A percentile compares a stretch with the other conserved stretches of the same genome.
phyloP scores from a whole-genome alignment of 2,329 filamentous ascomycete genomes.

The Neoascochyta sp. region DNA sequence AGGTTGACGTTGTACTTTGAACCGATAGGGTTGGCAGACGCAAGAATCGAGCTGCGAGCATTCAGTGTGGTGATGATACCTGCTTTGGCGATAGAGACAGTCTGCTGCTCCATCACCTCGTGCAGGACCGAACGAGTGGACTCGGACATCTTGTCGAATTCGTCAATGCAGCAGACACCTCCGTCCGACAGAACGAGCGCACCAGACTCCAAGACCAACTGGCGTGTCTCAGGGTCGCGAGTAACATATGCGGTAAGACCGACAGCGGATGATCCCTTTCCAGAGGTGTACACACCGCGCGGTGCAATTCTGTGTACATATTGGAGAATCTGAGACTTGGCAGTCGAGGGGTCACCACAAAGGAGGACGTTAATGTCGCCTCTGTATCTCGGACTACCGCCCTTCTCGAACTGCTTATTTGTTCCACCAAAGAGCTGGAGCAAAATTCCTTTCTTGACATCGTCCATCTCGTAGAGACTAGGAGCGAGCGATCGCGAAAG shows the following conservation, averaged over 20 bases:
- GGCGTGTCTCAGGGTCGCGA: constrained; percentile 68
- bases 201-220: constrained; percentile 71
- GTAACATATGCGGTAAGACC: constrained; percentile 76
- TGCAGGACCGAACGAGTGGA: constrained; percentile 69
- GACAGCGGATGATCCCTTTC: constrained; percentile 71
- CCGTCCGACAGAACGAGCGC: constrained; percentile 71
- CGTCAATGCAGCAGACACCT: constrained; percentile 74
- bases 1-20: constrained; percentile 96
- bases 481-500: constrained; percentile 86
- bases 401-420: constrained; percentile 97
- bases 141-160: constrained; percentile 78
- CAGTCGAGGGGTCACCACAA: constrained; percentile 93
- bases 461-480: constrained; percentile 96
- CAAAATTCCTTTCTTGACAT: constrained; percentile 97
- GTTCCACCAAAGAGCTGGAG: constrained; percentile 95
- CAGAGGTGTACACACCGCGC: constrained; percentile 73
- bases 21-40: constrained; percentile 95
- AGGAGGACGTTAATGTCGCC: constrained; percentile 97
- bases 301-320: constrained; percentile 98
- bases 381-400: constrained; percentile 89
- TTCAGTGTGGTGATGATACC: constrained; percentile 87
- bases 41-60: constrained; percentile 89
- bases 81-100: constrained; percentile 72
- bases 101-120: constrained; percentile 80
- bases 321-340: constrained; percentile 89